Evolutionary conservation across 1,284 basidiomycete species (phyloP).

Genomic region (Gomphus bonarii): DNA sequence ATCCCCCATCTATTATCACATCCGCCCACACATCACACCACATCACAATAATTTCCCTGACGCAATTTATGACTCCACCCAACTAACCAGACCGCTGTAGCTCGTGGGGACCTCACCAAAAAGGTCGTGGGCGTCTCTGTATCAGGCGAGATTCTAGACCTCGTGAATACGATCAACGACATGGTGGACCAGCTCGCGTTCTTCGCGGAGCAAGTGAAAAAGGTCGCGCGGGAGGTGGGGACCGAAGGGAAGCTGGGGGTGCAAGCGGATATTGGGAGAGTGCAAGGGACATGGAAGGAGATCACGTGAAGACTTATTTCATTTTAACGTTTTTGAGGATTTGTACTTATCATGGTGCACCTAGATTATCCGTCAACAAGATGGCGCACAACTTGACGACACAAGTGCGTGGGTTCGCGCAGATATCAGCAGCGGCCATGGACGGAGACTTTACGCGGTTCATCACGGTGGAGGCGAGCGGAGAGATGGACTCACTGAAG

Average conservation of each 20-base stretch:
- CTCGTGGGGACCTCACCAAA: constrained; percentile 86
- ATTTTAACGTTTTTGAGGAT: too few relatives aligned
- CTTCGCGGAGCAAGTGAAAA: constrained; percentile 91
- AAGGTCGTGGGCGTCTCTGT: constrained; percentile 92
- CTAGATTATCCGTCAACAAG: constrained; percentile 81
- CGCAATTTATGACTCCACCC: constrained; percentile 4
- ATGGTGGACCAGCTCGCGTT: constrained; percentile 96
- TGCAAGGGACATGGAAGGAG: constrained; percentile 98
- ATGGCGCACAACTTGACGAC: constrained; percentile 97
- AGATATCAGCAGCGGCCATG: constrained; percentile 97
- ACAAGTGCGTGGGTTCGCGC: constrained; percentile 97
- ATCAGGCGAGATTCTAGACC: constrained; percentile 89
- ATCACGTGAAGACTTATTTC: constrained; percentile 69
- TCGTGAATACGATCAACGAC: constrained; percentile 91
- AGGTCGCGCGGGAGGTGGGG: constrained; percentile 91
- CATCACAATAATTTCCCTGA: too few relatives aligned
- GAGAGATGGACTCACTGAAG: constrained; percentile 99
- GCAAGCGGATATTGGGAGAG: constrained; percentile 93
- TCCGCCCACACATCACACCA: too few relatives aligned
- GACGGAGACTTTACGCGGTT: constrained; percentile 99
- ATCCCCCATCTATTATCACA: too few relatives aligned
- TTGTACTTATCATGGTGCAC: too few relatives aligned
- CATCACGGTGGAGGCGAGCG: constrained; percentile 97
- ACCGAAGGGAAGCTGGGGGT: constrained; percentile 96
- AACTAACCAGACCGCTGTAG: constrained; percentile 69